phyloP scores from a whole-genome alignment of 2,329 filamentous ascomycete genomes.

The Hypoxylon sp. region DNA sequence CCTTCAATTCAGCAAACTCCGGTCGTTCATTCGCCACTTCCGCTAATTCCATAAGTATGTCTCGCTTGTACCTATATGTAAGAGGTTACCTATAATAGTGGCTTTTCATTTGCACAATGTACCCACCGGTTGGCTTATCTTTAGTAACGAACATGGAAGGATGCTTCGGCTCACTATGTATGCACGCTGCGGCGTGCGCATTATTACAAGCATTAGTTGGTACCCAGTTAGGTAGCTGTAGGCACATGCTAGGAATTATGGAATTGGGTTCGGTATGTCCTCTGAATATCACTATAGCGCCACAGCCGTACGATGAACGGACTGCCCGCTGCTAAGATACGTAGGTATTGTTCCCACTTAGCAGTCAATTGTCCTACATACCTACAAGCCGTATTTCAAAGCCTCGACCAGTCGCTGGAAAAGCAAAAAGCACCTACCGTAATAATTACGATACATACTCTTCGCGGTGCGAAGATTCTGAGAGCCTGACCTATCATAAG shows the following conservation, averaged over 20 bases:
- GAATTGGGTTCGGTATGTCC: slow-evolving; percentile 26
- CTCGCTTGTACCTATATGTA: slow-evolving; percentile 3
- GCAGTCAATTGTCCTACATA: not conserved
- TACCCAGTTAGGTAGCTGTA: slow-evolving; percentile 25
- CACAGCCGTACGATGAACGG: slow-evolving; percentile 25
- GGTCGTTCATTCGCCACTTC: slow-evolving; percentile 24
- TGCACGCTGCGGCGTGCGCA: slow-evolving; percentile 33
- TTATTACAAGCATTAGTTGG: slow-evolving; percentile 35
- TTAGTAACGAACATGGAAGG: slow-evolving; percentile 37
- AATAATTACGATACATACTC: not conserved
- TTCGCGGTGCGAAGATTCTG: not conserved
- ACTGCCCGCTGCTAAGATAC: not conserved
- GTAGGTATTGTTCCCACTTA: slow-evolving; percentile 3
- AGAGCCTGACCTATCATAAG: not conserved
- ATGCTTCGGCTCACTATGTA: slow-evolving; percentile 32
- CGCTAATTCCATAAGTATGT: slow-evolving; percentile 8
- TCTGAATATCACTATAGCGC: slow-evolving; percentile 27
- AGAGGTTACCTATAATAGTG: not conserved
- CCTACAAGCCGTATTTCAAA: not conserved
- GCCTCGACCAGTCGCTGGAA: not conserved
- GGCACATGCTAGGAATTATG: slow-evolving; percentile 24
- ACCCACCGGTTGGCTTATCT: slow-evolving; percentile 23
- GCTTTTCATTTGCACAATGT: not conserved
- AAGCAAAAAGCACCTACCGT: slow-evolving; percentile 5
- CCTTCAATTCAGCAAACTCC: slow-evolving; percentile 17